These are phyloP conservation scores for Biscogniauxia marginata DNA, from an alignment of 2,329 filamentous ascomycete genomes.

Conservation along the genomic window DNA sequence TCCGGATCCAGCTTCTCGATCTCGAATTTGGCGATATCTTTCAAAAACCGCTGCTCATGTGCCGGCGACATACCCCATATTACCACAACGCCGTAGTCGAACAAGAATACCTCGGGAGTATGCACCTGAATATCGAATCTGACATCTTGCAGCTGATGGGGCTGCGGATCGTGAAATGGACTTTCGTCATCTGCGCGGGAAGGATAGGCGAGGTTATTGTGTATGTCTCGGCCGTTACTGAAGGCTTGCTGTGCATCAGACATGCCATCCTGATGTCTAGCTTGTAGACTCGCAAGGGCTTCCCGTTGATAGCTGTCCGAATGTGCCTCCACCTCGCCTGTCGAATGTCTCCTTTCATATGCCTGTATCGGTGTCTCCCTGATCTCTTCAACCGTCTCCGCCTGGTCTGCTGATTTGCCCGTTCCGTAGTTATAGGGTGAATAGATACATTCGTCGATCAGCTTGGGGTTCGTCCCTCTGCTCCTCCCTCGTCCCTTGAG, in stretches of 20 bases:
- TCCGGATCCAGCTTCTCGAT: slow-evolving; percentile 83
- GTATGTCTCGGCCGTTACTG: slow-evolving; percentile 27
- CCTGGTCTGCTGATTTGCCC: slow-evolving; percentile 33
- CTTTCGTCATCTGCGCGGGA: slow-evolving; percentile 30
- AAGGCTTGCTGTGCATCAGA: slow-evolving; percentile 29
- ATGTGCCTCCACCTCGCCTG: slow-evolving; percentile 66
- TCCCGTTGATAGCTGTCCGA: slow-evolving; percentile 58
- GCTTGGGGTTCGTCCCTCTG: slow-evolving; percentile 79
- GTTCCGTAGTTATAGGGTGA: slow-evolving; percentile 81
- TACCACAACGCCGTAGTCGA: slow-evolving; percentile 95
- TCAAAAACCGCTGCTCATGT: slow-evolving; percentile 87
- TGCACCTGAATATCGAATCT: slow-evolving; percentile 88
- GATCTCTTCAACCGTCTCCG: slow-evolving; percentile 36
- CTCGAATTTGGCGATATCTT: slow-evolving; percentile 93
- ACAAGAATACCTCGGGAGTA: slow-evolving; percentile 92
- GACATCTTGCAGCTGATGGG: slow-evolving; percentile 44
- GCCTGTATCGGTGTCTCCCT: slow-evolving; percentile 40
- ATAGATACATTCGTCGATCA: slow-evolving; percentile 98
- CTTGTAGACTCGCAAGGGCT: slow-evolving; percentile 62
- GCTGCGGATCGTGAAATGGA: slow-evolving; percentile 33
- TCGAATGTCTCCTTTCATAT: slow-evolving; percentile 70
- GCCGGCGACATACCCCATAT: slow-evolving; percentile 96
- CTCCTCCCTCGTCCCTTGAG: slow-evolving; percentile 80
- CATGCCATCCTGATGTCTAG: slow-evolving; percentile 26
- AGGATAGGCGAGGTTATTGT: slow-evolving; percentile 37